These are phyloP conservation scores for Endocarpon pusillum DNA, from an alignment of 495 filamentous ascomycete genomes.

Conservation along the genomic window DNA sequence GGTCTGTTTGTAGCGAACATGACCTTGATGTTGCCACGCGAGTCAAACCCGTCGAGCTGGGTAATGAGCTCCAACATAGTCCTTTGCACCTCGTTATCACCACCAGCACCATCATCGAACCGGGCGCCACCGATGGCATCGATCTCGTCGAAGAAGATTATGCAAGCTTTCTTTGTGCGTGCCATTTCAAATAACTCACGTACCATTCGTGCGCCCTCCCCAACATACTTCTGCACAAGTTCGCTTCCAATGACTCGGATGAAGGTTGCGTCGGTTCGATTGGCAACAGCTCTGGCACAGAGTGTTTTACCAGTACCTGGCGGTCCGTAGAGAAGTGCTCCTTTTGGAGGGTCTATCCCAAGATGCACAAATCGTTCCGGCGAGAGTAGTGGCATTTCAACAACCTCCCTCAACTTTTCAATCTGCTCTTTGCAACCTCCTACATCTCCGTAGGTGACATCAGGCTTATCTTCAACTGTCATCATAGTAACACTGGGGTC, in stretches of 20 bases:
- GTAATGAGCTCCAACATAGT: conserved; percentile 99
- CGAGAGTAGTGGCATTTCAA: conserved; percentile 92
- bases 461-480: conserved; percentile 98
- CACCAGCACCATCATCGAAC: conserved; percentile 94
- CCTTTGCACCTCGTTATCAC: conserved; percentile 97
- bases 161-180: conserved; percentile 97
- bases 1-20: conserved; percentile 99
- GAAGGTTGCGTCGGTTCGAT: conserved; percentile 94
- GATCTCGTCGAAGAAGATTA: conserved; percentile 99
- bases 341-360: conserved; percentile 96
- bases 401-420: conserved; percentile 94
- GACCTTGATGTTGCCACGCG: conserved; percentile 97
- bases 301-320: conserved; percentile 97
- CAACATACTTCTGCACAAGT: conserved; percentile 96
- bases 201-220: conserved; percentile 95
- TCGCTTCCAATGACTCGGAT: conserved; percentile 96
- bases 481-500: conserved; percentile 99
- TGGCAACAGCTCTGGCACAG: conserved; percentile 91
- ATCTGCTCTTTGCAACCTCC: conserved; percentile 99
- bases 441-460: conserved; percentile 97
- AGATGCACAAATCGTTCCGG: conserved; percentile 94
- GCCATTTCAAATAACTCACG: conserved; percentile 99
- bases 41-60: conserved; percentile 93
- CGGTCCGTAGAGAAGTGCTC: conserved; percentile 88
- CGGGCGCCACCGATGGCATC: conserved; percentile 96